Base-by-base conservation (phyloP, 352 stramenopile genomes). In the Saprolegnia diclina region DNA sequence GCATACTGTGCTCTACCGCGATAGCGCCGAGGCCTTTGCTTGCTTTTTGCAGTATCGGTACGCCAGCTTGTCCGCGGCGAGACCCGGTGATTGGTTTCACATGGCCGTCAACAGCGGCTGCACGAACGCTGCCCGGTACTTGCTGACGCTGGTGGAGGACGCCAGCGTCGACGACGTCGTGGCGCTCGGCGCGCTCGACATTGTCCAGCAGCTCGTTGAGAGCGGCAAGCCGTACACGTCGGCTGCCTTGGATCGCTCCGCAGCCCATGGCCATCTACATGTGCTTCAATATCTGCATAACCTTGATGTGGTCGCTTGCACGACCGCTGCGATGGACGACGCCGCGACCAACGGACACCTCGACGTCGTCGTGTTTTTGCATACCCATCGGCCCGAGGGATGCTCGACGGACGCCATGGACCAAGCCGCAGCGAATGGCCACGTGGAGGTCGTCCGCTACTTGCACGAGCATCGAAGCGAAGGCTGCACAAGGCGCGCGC, bases 361-460 rank as follows among this genome's bases (percentile, higher is more conserved):
- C 9, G 45, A 53, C 2, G 38, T 72, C 16, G 69, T 74, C 3
- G 16, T 62, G 19, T 76, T 67, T 42, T 57, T 76, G 9, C 59
- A 74, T 19, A 55, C 74, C 32, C 42, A 76, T 37, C 67, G 72
- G 4, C 37, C 61, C 14, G 72, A 76, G 53, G 72, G 72, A 35
- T 73, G 67, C 19, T 53, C 61, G 29, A 32, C 61, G 9, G 14
- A 57, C 11, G 61, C 61, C 0, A 75, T 80, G 54, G 74, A 78
- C 46, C 48, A 38, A 7, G 75, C 73, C 22, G 73, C 73, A n/a
- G 53, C 54, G 16, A 76, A 78, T 38, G 73, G 73, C 3, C 71
- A 80, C 42, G 44, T 78, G 52, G 62, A 74, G 29, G 54, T 78
- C 19, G 48, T 78, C 24, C 61, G 76, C 56, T 79, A n/a, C n/a